phyloP scores from a whole-genome alignment of 2,329 filamentous ascomycete genomes.

The Diaporthe capsici region DNA sequence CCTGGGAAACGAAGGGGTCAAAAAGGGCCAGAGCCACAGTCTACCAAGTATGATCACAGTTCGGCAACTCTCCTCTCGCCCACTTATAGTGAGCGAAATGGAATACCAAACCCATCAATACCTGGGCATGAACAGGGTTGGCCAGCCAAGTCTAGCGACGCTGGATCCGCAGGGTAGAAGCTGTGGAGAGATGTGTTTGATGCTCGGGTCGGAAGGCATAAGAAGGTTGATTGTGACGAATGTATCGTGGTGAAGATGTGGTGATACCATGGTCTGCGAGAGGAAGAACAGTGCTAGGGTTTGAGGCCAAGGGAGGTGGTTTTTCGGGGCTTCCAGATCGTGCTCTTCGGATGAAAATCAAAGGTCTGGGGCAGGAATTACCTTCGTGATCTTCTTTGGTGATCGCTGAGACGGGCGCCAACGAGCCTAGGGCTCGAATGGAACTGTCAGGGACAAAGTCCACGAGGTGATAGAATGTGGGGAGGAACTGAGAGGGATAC shows the following conservation, averaged over 20 bases:
- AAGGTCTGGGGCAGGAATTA: background rate
- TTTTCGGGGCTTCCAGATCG: no score
- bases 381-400: background rate
- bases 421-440: background rate
- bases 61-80: no score
- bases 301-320: no score
- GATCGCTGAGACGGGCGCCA: background rate
- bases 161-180: background rate
- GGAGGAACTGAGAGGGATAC: background rate
- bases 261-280: background rate
- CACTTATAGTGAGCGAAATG: background rate
- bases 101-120: background rate
- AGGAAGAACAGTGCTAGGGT: background rate
- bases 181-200: background rate
- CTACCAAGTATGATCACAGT: background rate
- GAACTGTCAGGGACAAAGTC: background rate
- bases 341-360: background rate
- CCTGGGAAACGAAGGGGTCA: fast-evolving
- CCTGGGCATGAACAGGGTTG: no score
- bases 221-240: background rate
- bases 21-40: background rate
- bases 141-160: no score
- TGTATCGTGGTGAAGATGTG: no score
- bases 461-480: no score
- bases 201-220: background rate